A percentile compares a stretch with the other conserved stretches of the same genome.
phyloP scores from a whole-genome alignment of 2,329 filamentous ascomycete genomes.

The Pleurostoma richardsiae region DNA sequence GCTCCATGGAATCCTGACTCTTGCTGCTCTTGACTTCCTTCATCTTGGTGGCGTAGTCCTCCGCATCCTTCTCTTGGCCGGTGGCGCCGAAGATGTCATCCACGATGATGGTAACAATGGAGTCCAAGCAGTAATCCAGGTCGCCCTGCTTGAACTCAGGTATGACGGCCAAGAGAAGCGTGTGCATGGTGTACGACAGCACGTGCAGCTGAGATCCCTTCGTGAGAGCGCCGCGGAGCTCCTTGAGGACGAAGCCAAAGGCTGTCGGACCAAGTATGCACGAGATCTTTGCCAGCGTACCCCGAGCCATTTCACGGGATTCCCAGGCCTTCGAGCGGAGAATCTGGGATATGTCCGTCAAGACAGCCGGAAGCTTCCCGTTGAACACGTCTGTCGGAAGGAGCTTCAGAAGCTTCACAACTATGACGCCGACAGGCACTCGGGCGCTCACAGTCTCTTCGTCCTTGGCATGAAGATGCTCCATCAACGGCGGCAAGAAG shows the following conservation, averaged over 20 bases:
- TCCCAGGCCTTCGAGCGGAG: slow-evolving; percentile 85
- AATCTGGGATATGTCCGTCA: slow-evolving; percentile 91
- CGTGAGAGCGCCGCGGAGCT: slow-evolving; percentile 75
- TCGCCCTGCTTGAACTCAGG: slow-evolving; percentile 74
- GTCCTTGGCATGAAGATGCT: slow-evolving; percentile 89
- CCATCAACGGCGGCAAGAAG: slow-evolving; percentile 74
- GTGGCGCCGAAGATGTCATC: slow-evolving; percentile 93
- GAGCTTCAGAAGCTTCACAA: slow-evolving; percentile 80
- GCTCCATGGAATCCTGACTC: slow-evolving; percentile 95
- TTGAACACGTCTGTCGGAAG: slow-evolving; percentile 70
- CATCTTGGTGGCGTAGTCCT: slow-evolving; percentile 92
- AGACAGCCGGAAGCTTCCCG: slow-evolving; percentile 70
- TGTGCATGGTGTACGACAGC: slow-evolving; percentile 90
- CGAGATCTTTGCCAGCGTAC: slow-evolving; percentile 80
- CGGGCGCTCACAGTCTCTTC: slow-evolving; percentile 91
- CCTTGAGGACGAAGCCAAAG: slow-evolving; percentile 90
- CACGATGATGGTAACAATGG: slow-evolving; percentile 83
- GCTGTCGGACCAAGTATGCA: slow-evolving; percentile 74
- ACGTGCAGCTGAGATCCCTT: slow-evolving; percentile 93
- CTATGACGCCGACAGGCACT: slow-evolving; percentile 82
- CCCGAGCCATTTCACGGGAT: slow-evolving; percentile 83
- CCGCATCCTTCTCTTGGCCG: slow-evolving; percentile 94
- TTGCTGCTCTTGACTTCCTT: slow-evolving; percentile 98
- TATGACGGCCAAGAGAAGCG: slow-evolving; percentile 72
- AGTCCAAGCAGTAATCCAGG: slow-evolving; percentile 78